Evolutionary conservation across 345 rosid species (phyloP), one percentile per base, ranked within the genome.

Genomic region (Hypericum perforatum): DNA sequence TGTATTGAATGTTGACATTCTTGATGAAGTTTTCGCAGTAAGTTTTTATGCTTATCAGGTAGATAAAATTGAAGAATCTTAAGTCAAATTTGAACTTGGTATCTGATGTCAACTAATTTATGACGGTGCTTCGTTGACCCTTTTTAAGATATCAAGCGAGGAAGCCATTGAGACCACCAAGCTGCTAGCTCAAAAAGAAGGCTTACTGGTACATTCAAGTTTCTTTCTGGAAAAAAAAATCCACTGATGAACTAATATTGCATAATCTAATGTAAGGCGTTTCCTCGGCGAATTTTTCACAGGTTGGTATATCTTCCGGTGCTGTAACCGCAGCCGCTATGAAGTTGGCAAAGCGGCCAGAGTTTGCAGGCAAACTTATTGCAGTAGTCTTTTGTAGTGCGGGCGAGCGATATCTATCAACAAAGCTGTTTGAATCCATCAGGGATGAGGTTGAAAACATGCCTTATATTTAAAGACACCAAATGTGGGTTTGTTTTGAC

Each of bases 21-120:
- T 84, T 13, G 87, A 80, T 49, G 78, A 76, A 73, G 82, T 78
- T 45, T 1, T 83, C 32, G 63, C 45, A 12, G 80, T 77, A 62
- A 71, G 78, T 52, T 22, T 22, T 4, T 22, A 22, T 22, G 32
- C 32, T 22, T 22, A 1, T 22, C 32, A 22, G 32, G 32, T 22
- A 22, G 32, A 22, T 4, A 1, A 1, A 22, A 22, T 22, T 1
- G 4, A 22, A 22, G 32, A 22, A 22, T 22, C 32, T 22, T 22
- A 22, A 22, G 1, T 22, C 32, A 22, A 22, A 22, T 22, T 22
- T 22, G 32, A 22, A 22, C 32, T 22, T 22, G 32, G 32, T 22
- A 22, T 22, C 32, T 22, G 32, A 22, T 22, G 32, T 22, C 44
- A 9, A 37, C 29, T 56, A 6, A 36, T 5, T 12, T 38, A 2